Evolutionary conservation across 352 stramenopile species (phyloP), one percentile per base, ranked within the genome.

Genomic region (Phytophthora palmivora): DNA sequence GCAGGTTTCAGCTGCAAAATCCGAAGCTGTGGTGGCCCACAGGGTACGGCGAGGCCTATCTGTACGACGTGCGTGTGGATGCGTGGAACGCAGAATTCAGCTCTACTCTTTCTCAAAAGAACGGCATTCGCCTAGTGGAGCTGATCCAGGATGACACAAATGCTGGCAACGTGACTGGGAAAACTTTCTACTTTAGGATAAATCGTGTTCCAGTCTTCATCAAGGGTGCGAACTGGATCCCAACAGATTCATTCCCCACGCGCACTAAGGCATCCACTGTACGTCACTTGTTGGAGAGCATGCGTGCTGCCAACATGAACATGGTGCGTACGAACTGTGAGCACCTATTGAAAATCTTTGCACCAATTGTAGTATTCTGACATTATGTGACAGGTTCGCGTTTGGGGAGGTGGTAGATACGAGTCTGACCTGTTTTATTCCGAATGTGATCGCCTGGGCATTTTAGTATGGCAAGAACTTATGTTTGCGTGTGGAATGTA

Each of bases 401-500:
- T 96, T 18, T 97, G 90, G 90, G 90, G 90, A 28, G 90, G 90
- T 44, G 90, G 90, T 22, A 70, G 91, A 56, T 97, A 96, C 56
- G 85, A 96, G 58, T 82, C 76, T 6, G 84, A 95, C 37, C 45
- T 67, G 6, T 96, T 96, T 74, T 97, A 97, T 51, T 67, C 66
- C 2, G 57, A 88, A 15, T 95, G 86, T 37, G 89, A 97, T 67
- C 73, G 78, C 16, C 62, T 95, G 10, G 90, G 90, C 11, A 68
- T 97, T n/a, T 53, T 97, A 21, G 75, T 97, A 14, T 97, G 88
- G 86, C 87, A 97, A 52, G 90, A 97, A 69, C 71, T 95, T 47
- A 97, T 97, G 90, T 97, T 96, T 59, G 89, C 90, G 8, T 97
- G 89, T 55, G 84, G 82, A 42, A 86, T 93, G 79, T 95, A 92